Evolutionary conservation across 1,139 yeast genomes (phyloP).

Genomic region (Kodamaea arcana): DNA sequence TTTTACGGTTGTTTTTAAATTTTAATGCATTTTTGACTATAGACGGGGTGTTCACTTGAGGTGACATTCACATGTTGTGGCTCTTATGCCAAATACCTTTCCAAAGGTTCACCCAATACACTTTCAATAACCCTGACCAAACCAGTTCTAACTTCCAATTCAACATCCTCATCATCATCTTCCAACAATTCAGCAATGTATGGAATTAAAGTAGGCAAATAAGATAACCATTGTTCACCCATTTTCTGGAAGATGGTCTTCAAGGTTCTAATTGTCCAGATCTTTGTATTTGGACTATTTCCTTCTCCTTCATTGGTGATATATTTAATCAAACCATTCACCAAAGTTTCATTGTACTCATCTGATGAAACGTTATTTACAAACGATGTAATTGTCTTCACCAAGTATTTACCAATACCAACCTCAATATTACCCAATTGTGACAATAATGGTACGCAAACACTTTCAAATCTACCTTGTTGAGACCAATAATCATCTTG

Average conservation of each 20-base stretch:
- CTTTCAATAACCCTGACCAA: slow-evolving; percentile 87
- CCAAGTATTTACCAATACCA: slow-evolving; percentile 69
- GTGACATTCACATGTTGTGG: too few relatives aligned
- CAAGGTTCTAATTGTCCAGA: slow-evolving; percentile 79
- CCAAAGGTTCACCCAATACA: slow-evolving; percentile 92
- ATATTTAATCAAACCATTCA: slow-evolving; percentile 33
- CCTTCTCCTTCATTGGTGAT: slow-evolving; percentile 33
- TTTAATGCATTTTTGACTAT: too few relatives aligned
- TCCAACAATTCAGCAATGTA: slow-evolving; percentile 91
- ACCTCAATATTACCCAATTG: slow-evolving; percentile 69
- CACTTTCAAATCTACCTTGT: slow-evolving; percentile 73
- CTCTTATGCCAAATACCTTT: slow-evolving; percentile 86
- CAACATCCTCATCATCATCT: slow-evolving; percentile 93
- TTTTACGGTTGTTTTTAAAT: too few relatives aligned
- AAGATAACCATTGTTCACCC: slow-evolving; percentile 91
- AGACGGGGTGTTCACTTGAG: too few relatives aligned
- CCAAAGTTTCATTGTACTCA: slow-evolving; percentile 63
- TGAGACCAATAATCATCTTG: slow-evolving; percentile 95
- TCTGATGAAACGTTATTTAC: slow-evolving; percentile 74
- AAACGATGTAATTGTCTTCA: slow-evolving; percentile 73
- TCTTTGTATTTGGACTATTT: slow-evolving; percentile 43
- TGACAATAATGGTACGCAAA: slow-evolving; percentile 56
- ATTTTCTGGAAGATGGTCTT: slow-evolving; percentile 82
- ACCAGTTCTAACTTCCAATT: slow-evolving; percentile 87
- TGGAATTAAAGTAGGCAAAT: slow-evolving; percentile 93